Base-by-base conservation (phyloP, 202 grass and related monocot species). In the Musa balbisiana region DNA sequence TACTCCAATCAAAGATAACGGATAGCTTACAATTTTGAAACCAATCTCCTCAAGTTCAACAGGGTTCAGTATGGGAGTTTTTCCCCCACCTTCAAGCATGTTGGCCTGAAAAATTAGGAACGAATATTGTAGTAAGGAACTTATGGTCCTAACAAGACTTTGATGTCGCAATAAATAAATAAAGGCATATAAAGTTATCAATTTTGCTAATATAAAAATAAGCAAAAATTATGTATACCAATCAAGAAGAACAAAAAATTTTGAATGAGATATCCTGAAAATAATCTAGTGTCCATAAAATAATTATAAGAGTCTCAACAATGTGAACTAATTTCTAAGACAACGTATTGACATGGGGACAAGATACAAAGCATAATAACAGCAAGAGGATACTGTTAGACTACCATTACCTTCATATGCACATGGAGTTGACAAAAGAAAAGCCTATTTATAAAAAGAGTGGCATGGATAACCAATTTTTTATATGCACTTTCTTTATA, bases 41-140 rank as follows among this genome's bases (percentile, higher is more conserved):
- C 93, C 93, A 72, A 91, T 79, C 49, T 93, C 86, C 72, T 93
- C 90, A 76, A 97, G 82, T 81, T 97, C 90, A 86, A 83, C 79
- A 64, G 93, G 93, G 73, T 86, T 89, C 66, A 97, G 15, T 84
- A 97, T 93, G 53, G 90, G 94, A 71, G 94, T 93, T 82, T 91
- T 97, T 27, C 90, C 94, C 63, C 90, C 90, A 49, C 94, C 94
- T 91, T 97, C 94, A 79, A 97, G 83, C 94, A 97, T 97, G 78
- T 97, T 97, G 66, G 90, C 94, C 94, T 97, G 77, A 62, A 81
- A 43, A 33, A 68, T 79, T 16, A 51, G 58, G 54, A 12, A 23
- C 71, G 0, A 53, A 24, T 66, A 58, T 69, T 82, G 50, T 52
- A 71, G 71, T 16, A 63, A 43, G 33, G 33, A 43, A 43, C 4